These are phyloP conservation scores for Fusarium odoratissimum DNA, from an alignment of 2,329 filamentous ascomycete species.

Conservation along the genomic window DNA sequence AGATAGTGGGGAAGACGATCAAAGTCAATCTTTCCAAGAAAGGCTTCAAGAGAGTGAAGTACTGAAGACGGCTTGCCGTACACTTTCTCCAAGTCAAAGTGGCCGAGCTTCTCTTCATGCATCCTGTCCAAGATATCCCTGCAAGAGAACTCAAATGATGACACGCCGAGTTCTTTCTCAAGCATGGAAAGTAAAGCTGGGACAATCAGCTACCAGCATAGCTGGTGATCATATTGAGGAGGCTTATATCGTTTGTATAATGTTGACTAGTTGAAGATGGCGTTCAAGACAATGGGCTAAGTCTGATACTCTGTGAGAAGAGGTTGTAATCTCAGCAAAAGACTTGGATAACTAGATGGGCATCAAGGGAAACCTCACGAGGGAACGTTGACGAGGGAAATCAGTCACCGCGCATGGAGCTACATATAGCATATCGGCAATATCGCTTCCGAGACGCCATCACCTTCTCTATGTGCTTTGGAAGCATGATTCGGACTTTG, in stretches of 20 bases:
- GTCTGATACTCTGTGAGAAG: accelerated
- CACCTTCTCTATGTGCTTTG: accelerated
- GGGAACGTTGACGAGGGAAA: accelerated
- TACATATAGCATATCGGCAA: neutral
- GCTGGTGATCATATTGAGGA: neutral
- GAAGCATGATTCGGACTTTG: neutral
- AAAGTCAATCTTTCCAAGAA: neutral
- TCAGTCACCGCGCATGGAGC: accelerated
- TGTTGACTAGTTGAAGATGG: neutral
- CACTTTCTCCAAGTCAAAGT: neutral
- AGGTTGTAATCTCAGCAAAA: too few relatives aligned
- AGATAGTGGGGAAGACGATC: neutral
- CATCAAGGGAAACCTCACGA: accelerated
- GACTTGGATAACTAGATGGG: neutral
- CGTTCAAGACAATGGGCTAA: accelerated
- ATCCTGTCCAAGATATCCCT: accelerated
- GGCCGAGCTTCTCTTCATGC: neutral
- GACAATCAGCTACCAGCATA: neutral
- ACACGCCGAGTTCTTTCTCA: accelerated
- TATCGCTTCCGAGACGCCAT: accelerated
- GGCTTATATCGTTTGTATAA: neutral
- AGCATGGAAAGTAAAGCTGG: neutral
- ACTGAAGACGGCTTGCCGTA: neutral
- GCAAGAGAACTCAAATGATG: neutral
- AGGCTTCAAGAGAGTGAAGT: neutral